phyloP scores from a whole-genome alignment of 371 early-diverging fungal species.

The Fennellomyces sp. region DNA sequence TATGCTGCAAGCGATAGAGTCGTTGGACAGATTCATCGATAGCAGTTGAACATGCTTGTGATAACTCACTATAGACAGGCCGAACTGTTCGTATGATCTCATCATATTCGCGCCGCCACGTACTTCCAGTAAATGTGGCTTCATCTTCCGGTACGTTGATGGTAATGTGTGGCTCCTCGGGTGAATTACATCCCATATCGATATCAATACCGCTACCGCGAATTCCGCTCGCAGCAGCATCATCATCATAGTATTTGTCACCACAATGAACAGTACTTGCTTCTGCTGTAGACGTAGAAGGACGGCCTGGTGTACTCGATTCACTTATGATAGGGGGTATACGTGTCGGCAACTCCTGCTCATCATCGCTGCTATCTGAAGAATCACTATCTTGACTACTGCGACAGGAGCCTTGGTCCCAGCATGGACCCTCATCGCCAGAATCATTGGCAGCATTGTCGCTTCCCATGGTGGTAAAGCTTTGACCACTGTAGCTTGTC shows the following conservation, averaged over 20 bases:
- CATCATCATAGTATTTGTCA: neutral
- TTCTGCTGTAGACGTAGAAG: slow-evolving; percentile 7
- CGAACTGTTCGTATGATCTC: slow-evolving; percentile 9
- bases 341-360: too few relatives aligned
- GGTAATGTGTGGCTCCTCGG: slow-evolving; percentile 5
- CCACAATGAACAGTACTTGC: neutral
- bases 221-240: neutral
- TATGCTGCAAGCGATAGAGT: slow-evolving; percentile 29
- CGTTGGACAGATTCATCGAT: slow-evolving; percentile 29
- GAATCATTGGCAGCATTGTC: slow-evolving; percentile 30
- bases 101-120: slow-evolving; percentile 21
- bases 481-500: slow-evolving; percentile 21
- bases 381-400: too few relatives aligned
- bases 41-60: slow-evolving; percentile 37
- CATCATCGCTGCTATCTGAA: neutral
- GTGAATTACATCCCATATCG: neutral
- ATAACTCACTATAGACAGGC: slow-evolving; percentile 32
- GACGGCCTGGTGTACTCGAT: neutral
- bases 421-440: slow-evolving; percentile 10
- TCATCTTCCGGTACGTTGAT: slow-evolving; percentile 3
- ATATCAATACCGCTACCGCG: neutral
- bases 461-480: slow-evolving; percentile 2
- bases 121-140: slow-evolving; percentile 1
- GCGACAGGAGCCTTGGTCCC: neutral
- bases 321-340: too few relatives aligned